Base-by-base conservation (phyloP, 2,329 filamentous ascomycete genomes). In the Aaosphaeria arxii region DNA sequence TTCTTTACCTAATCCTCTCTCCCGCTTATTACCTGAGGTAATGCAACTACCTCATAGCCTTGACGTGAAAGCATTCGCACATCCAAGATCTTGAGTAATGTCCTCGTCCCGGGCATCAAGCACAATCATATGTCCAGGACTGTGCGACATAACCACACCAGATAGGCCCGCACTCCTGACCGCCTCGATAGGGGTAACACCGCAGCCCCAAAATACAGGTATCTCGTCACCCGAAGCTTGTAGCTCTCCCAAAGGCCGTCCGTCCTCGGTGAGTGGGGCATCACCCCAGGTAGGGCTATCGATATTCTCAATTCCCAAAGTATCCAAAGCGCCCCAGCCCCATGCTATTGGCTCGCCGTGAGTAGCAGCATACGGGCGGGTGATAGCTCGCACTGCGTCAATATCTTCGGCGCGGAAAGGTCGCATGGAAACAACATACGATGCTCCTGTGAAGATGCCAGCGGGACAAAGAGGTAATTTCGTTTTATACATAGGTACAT, bases 331-430 rank as follows among this genome's bases (percentile, higher is more conserved):
- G 4, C 83, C 76, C 82, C 82, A 87, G 0, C 81, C 83, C 82
- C 82, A 87, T 4, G 79, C 82, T 11, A 87, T 70, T 1, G 82
- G 82, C 67, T 86, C 84, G 2, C 84, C 84, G 56, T 87, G 84
- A 3, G 82, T 84, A 1, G 74, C 68, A 6, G 72, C 63, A 63
- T 79, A 87, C 6, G 69, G 68, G 11, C 80, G 67, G 1, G 83
- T 86, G 30, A 86, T 75, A 4, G 71, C 66, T 9, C 83, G 70
- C 1, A 86, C 80, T 11, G 46, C 62, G 28, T 79, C 74, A 4
- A 87, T 61, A 5, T 83, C 76, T 3, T 69, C 58, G 1, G 52
- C 56, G 28, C 59, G 70, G 61, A 86, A 86, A 2, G 80, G 75
- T 38, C 84, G 71, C 84, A 87, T 86, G 0, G 80, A 85, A 0